Evolutionary conservation across 495 filamentous ascomycete species (phyloP).

Genomic region (Aspergillus cristatus): DNA sequence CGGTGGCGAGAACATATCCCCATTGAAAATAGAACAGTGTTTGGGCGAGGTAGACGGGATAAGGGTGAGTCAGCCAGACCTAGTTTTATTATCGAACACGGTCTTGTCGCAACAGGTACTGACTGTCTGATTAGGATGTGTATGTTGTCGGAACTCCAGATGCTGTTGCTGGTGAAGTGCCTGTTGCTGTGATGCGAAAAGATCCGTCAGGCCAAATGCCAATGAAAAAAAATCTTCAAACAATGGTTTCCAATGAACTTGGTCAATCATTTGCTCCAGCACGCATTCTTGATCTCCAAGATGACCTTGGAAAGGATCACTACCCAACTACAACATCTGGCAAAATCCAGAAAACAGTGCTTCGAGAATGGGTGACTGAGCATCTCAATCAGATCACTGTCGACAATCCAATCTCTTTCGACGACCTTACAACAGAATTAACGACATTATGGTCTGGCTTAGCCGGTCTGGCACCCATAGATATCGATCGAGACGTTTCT

Average conservation of each 20-base stretch:
- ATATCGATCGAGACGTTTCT: conserved; percentile 3
- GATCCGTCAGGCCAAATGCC: conserved; percentile 1
- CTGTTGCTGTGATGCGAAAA: conserved; percentile 11
- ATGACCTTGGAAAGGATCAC: conserved; percentile 17
- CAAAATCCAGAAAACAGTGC: conserved; percentile 25
- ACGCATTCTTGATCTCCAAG: conserved; percentile 17
- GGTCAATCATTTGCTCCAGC: conserved; percentile 22
- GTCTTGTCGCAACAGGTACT: neutral
- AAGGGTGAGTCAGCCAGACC: conserved; percentile 1
- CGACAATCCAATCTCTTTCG: neutral
- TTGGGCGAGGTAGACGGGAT: conserved; percentile 1
- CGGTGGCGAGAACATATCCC: conserved; percentile 17
- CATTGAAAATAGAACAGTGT: conserved; percentile 10
- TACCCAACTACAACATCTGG: conserved; percentile 29
- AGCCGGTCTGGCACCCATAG: neutral
- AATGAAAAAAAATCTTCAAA: conserved; percentile 9
- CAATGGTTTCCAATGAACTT: conserved; percentile 13
- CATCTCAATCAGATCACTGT: conserved; percentile 6
- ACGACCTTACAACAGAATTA: conserved; percentile 2
- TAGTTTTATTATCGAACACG: too few species aligned
- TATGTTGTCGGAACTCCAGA: conserved; percentile 7
- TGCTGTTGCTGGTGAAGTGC: conserved; percentile 6
- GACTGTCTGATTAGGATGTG: neutral
- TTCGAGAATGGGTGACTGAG: conserved; percentile 9
- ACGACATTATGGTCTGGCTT: conserved; percentile 4